Evolutionary conservation across 257 asterid species (phyloP).

Genomic region (Linaria vulgaris): DNA sequence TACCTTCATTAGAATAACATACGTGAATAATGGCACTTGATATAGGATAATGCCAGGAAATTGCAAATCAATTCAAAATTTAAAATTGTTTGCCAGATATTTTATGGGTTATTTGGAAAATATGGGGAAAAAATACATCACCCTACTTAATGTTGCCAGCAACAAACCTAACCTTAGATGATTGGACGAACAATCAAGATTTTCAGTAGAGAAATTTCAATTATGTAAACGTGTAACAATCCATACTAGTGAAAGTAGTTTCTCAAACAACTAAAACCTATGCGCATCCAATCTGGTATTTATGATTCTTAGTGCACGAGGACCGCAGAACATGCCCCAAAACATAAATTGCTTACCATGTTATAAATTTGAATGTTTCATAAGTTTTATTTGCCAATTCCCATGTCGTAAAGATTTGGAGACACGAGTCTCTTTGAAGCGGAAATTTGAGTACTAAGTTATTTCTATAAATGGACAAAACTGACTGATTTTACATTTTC

Average conservation of each 20-base stretch:
- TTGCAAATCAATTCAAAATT: slow-evolving; percentile 1
- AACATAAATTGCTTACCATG: background rate
- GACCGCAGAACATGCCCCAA: background rate
- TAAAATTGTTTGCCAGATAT: background rate
- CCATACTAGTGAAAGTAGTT: no score
- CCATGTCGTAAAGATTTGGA: background rate
- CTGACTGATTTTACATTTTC: background rate
- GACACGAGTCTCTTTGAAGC: no score
- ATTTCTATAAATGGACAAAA: no score
- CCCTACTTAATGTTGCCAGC: background rate
- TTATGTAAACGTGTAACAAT: background rate
- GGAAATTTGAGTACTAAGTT: no score
- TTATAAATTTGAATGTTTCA: background rate
- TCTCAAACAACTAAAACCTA: background rate
- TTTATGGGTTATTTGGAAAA: background rate
- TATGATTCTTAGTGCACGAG: background rate
- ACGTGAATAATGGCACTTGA: slow-evolving; percentile 6
- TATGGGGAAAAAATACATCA: background rate
- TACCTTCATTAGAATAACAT: slow-evolving; percentile 40
- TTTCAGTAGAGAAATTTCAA: no score
- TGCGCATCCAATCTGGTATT: background rate
- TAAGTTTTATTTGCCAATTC: background rate
- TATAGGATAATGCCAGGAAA: background rate
- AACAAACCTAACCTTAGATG: no score
- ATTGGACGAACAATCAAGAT: no score